phyloP scores from a whole-genome alignment of 192 early-diverging fungal species.

The Jimgerdemannia flammicorona region DNA sequence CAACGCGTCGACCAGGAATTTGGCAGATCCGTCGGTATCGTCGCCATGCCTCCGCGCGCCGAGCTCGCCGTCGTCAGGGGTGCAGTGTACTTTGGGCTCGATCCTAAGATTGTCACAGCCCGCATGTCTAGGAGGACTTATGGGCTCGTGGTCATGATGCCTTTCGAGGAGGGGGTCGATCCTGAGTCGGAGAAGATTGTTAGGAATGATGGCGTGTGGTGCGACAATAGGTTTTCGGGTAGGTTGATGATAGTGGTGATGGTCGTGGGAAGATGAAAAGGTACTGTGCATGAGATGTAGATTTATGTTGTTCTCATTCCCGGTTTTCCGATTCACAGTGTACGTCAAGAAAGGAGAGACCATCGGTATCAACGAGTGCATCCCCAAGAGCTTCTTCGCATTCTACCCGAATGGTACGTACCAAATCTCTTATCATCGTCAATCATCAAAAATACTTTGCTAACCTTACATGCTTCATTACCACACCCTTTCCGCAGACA shows the following conservation, averaged over 20 bases:
- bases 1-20: conserved; percentile 42
- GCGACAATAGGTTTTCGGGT: background rate
- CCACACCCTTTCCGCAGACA: too few species aligned
- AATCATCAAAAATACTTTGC: too few species aligned
- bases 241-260: background rate
- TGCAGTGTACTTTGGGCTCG: conserved; percentile 32
- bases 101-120: conserved; percentile 30
- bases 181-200: conserved; percentile 28
- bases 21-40: conserved; percentile 10
- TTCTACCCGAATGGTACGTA: too few species aligned
- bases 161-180: conserved; percentile 32
- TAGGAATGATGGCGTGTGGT: conserved; percentile 28
- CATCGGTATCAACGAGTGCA: conserved; percentile 5
- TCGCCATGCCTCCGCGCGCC: conserved; percentile 21
- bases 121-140: conserved; percentile 32
- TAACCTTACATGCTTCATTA: too few species aligned
- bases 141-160: conserved; percentile 28
- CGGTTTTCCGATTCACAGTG: background rate
- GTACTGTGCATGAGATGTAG: background rate
- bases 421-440: too few species aligned
- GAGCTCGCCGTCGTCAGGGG: conserved; percentile 29
- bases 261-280: background rate
- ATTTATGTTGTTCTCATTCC: background rate
- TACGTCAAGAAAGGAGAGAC: conserved; percentile 10
- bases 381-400: too few species aligned